Conservation (phyloP, 441 rosid species). For the Eruca vesicaria region DNA sequence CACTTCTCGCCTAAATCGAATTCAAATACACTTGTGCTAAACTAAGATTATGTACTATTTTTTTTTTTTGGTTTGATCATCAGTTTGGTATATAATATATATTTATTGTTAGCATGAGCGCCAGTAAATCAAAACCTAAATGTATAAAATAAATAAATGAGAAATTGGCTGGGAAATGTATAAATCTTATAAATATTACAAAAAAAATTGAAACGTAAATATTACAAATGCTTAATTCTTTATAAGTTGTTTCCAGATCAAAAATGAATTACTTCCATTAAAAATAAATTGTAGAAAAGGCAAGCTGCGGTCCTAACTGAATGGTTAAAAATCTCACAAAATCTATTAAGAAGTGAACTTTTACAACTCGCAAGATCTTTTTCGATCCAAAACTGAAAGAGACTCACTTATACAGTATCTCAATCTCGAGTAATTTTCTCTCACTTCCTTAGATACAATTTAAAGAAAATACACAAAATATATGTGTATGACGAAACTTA, state of each 20-base stretch:
- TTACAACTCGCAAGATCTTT: constrained; percentile 17
- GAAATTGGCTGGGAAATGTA: neutral
- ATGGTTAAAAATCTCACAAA: neutral
- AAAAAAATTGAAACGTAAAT: no score
- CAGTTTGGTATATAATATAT: neutral
- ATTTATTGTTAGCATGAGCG: neutral
- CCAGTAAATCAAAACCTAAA: neutral
- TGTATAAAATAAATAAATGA: neutral
- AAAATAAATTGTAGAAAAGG: neutral
- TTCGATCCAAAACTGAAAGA: constrained; percentile 15
- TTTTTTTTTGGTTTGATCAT: constrained; percentile 15
- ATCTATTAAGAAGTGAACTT: neutral
- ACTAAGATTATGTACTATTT: neutral
- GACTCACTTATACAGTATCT: constrained; percentile 12
- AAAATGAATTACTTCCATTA: neutral
- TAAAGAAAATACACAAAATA: constrained; percentile 2
- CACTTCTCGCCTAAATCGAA: constrained; percentile 38
- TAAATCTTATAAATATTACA: neutral
- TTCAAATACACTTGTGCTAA: constrained; percentile 5
- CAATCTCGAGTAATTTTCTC: constrained; percentile 24
- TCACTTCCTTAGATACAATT: neutral
- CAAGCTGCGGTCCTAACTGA: neutral
- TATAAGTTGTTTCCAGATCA: neutral
- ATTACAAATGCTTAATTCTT: neutral
- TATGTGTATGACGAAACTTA: neutral